phyloP scores from a whole-genome alignment of 192 early-diverging fungal species.

The Mortierella antarctica region DNA sequence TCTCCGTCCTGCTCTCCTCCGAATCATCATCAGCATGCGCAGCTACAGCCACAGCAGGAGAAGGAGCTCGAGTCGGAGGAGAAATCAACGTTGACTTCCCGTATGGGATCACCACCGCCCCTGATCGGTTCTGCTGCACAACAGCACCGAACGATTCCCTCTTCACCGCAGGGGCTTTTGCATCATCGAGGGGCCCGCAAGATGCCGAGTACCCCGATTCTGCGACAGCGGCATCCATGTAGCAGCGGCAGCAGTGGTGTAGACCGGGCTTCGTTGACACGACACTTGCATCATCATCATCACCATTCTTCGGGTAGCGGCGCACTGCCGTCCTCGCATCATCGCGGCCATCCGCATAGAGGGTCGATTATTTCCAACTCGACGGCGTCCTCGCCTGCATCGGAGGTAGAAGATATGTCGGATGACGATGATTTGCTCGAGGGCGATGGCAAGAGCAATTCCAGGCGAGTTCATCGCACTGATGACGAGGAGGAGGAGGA shows the following conservation, averaged over 20 bases:
- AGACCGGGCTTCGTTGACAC: background rate
- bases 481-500: constrained; percentile 11
- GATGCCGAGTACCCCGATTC: constrained; percentile 28
- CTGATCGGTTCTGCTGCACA: background rate
- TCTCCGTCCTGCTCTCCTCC: constrained; percentile 31
- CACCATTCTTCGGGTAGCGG: background rate
- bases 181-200: constrained; percentile 8
- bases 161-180: constrained; percentile 3
- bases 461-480: background rate
- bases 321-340: background rate
- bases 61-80: constrained; percentile 8
- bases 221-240: constrained; percentile 9
- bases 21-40: background rate
- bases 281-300: constrained; percentile 1
- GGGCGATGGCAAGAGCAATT: too few species aligned
- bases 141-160: constrained; percentile 9
- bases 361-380: constrained; percentile 7
- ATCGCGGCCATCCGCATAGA: background rate
- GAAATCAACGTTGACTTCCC: background rate
- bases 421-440: constrained; percentile 15
- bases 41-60: background rate
- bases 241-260: too few species aligned
- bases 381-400: constrained; percentile 16
- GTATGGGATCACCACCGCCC: constrained; percentile 9
- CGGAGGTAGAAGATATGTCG: constrained; percentile 9